Evolutionary conservation across 306 rosid genomes (phyloP), one percentile per base, ranked within the genome.

Genomic region (Quercus agrifolia): DNA sequence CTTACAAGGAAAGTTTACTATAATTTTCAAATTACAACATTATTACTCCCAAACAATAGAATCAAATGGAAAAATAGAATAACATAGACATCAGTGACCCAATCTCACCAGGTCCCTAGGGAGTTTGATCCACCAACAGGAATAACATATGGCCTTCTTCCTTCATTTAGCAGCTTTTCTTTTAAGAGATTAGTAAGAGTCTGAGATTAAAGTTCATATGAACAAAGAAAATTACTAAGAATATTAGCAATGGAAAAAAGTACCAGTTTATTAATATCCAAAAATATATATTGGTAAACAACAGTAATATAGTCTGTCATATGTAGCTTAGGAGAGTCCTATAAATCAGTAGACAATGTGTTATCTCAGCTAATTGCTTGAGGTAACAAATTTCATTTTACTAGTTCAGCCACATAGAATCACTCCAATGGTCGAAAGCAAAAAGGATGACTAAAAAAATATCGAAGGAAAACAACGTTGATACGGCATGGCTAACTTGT

Each of bases 51-150:
- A 2, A 44, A 54, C 18, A 70, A 71, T 71, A 46, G 52, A 30
- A 71, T 54, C 31, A 71, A 77, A 56, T 56, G 71, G 51, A 41
- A 72, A 76, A 63, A 72, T n/a, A 62, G 49, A 74, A 76, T 70
- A 70, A 31, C 59, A 74, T 31, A 59, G 78, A 46, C 55, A 77
- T 46, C 63, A 62, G 71, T 28, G 69, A 41, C 70, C 67, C 66
- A 80, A 77, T 76, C 91, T 82, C 84, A 93, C 99, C 99, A 95
- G 78, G 97, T 93, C 78, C 97, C 99, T 11, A 90, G 83, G 52
- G 96, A 89, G 81, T 95, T 90, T 71, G 99, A 95, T 81, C 99
- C 98, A 21, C 98, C 99, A 31, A 89, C 92, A 2, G 99, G 98
- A 85, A 95, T 93, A 80, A 91, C 89, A 77, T 95, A 95, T 30